Base-by-base conservation (phyloP, 148 eudicot genomes). In the Rhododendron ferrugineum region DNA sequence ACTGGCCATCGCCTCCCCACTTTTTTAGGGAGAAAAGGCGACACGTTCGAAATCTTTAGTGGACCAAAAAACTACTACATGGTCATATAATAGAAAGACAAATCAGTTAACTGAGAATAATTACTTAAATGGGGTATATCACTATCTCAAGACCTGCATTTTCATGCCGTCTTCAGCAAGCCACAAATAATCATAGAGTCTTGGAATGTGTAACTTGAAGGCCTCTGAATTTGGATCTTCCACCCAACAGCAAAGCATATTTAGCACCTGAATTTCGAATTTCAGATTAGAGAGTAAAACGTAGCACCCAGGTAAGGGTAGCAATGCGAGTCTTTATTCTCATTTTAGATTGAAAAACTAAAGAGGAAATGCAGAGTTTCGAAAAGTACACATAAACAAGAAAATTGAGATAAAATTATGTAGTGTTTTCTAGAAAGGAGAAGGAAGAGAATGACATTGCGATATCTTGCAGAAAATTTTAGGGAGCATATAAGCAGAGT, bases 101-200 rank as follows among this genome's bases (percentile, higher is more conserved):
- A 10, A 16, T 0, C 30, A 80, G 50, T 70, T 54, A 42, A 68
- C 34, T 30, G 6, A 26, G 16, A 84, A 78, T 47, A 28, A 58
- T 60, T 72, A 72, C 18, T 30, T 44, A 56, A 84, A 81, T 40
- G 87, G 22, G 22, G 82, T 58, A 46, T 34, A n/a, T 13, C 16
- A 15, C 64, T 81, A 84, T 80, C 42, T 84, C 37, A 56, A 49
- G 54, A 93, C 99, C 99, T 97, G 99, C 98, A 97, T 97, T 88
- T 97, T 97, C 98, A 97, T 95, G 88, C 99, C 99, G 84, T 97
- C 99, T 90, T 97, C 99, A 84, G 99, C 99, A 90, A 97, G 79
- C 99, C 99, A 97, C 75, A 97, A 93, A 87, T 88, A 97, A 89
- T 97, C 99, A 81, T 87, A 78, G 36, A 97, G 84, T 89, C 99